phyloP scores from a whole-genome alignment of 1,284 basidiomycete genomes.

The Ustilago xerochloae region DNA sequence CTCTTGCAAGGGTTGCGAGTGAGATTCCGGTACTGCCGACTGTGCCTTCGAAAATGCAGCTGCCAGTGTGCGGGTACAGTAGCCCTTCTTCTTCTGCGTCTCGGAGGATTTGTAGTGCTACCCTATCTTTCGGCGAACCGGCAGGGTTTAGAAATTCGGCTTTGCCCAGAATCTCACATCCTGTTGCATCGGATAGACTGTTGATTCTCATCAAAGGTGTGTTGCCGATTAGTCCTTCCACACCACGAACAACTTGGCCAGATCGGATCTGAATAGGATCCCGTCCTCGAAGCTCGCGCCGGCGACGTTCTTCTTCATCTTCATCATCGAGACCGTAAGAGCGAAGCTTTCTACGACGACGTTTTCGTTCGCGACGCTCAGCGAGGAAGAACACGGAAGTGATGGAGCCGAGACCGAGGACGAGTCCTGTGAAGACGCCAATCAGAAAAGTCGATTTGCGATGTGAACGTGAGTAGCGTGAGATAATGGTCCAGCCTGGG shows the following conservation, averaged over 20 bases:
- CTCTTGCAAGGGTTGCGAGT: slow-evolving; percentile 82
- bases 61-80: slow-evolving; percentile 86
- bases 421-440: slow-evolving; percentile 58
- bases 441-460: slow-evolving; percentile 55
- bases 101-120: slow-evolving; percentile 81
- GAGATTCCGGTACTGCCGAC: slow-evolving; percentile 98
- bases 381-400: slow-evolving; percentile 56
- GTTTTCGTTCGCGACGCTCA: slow-evolving; percentile 38
- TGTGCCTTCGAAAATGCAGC: slow-evolving; percentile 96
- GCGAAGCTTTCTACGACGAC: slow-evolving; percentile 33
- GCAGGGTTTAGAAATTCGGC: slow-evolving; percentile 97
- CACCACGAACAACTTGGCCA: slow-evolving; percentile 55
- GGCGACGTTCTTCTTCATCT: slow-evolving; percentile 41
- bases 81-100: slow-evolving; percentile 88
- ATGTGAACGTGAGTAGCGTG: slow-evolving; percentile 37
- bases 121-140: slow-evolving; percentile 96
- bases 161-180: slow-evolving; percentile 96
- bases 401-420: slow-evolving; percentile 56
- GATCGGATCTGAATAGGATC: slow-evolving; percentile 46
- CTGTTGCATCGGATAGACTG: slow-evolving; percentile 86
- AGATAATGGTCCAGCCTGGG: slow-evolving; percentile 40
- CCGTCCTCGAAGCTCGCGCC: slow-evolving; percentile 26
- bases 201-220: slow-evolving; percentile 92
- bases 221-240: slow-evolving; percentile 73
- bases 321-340: slow-evolving; percentile 36